Percentiles rank a stretch among this genome's conserved stretches.
phyloP scores from a whole-genome alignment of 768 basidiomycete genomes.

The Lentinula raphanica region DNA sequence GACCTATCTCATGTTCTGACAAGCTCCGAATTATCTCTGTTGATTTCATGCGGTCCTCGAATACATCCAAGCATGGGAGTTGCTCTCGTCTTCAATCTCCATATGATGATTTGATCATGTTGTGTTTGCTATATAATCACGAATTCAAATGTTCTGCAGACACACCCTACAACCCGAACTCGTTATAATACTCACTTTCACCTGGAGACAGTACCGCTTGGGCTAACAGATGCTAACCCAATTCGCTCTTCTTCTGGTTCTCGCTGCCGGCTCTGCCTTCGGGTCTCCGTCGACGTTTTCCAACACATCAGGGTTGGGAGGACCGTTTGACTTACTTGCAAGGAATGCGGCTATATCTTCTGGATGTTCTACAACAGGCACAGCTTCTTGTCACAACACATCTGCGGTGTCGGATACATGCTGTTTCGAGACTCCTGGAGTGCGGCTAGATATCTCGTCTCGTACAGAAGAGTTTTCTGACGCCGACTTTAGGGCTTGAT shows the following conservation, averaged over 20 bases:
- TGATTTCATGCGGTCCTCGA: background rate
- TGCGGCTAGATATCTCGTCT: conserved; percentile 25
- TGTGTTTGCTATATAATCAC: background rate
- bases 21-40: too few species aligned
- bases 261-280: background rate
- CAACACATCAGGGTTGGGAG: background rate
- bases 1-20: too few species aligned
- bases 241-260: background rate
- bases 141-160: too few species aligned
- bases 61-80: background rate
- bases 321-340: conserved; percentile 22
- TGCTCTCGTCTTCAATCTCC: background rate
- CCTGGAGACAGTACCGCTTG: too few species aligned
- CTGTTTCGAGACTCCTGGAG: conserved; percentile 64
- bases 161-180: background rate
- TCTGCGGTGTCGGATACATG: conserved; percentile 43
- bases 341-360: conserved; percentile 30
- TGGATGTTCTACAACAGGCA: conserved; percentile 47
- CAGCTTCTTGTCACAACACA: conserved; percentile 51
- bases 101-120: background rate
- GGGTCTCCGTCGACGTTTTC: background rate
- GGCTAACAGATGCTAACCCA: background rate
- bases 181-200: background rate
- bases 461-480: background rate
- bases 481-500: conserved; percentile 46